Conservation (phyloP, 805 yeast species). For the Kodamaea nitidulidarum region DNA sequence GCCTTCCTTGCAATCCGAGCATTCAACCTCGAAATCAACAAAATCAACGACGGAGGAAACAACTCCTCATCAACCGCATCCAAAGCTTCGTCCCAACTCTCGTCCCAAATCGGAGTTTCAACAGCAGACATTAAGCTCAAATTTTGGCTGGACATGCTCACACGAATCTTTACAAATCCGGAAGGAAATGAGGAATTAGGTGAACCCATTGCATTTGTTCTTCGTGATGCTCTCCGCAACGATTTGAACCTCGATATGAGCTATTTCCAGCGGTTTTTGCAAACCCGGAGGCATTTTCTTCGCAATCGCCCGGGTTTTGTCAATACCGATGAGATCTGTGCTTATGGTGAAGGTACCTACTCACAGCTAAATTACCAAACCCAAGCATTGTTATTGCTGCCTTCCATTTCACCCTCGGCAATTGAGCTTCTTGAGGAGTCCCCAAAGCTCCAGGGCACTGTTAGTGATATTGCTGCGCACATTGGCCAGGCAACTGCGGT, state of each 20-base stretch:
- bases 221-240: conserved; percentile 49
- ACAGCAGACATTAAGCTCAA: conserved; percentile 55
- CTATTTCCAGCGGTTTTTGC: conserved; percentile 56
- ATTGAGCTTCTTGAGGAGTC: conserved; percentile 46
- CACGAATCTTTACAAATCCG: conserved; percentile 34
- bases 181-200: conserved; percentile 36
- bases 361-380: conserved; percentile 70
- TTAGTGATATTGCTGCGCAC: conserved; percentile 69
- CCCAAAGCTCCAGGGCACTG: conserved; percentile 36
- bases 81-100: conserved; percentile 27
- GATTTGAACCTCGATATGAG: conserved; percentile 49
- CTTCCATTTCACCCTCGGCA: conserved; percentile 53
- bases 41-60: conserved; percentile 35
- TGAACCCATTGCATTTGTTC: conserved; percentile 62
- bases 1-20: conserved; percentile 62
- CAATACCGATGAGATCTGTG: conserved; percentile 55
- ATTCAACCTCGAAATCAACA: conserved; percentile 60
- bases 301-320: conserved; percentile 41
- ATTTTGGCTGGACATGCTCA: conserved; percentile 68
- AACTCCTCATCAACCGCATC: conserved; percentile 22
- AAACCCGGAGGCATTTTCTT: conserved; percentile 53
- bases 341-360: conserved; percentile 75
- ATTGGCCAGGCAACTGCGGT: conserved; percentile 78
- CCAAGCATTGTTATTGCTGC: conserved; percentile 57
- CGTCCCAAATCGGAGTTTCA: conserved; percentile 33